Evolutionary conservation across 129 eudicot species (phyloP).

Genomic region (Artemisia argyi): DNA sequence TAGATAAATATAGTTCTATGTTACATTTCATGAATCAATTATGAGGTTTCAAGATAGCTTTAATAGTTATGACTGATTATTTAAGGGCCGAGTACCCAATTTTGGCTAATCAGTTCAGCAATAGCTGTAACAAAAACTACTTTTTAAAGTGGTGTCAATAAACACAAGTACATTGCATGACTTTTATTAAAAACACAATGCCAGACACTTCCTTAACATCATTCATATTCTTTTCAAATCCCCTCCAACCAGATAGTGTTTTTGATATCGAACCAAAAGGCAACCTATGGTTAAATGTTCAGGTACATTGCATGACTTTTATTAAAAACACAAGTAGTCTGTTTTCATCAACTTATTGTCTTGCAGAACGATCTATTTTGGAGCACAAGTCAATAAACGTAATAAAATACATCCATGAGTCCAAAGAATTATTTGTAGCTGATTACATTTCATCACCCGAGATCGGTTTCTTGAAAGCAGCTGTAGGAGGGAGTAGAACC

Average conservation of each 20-base stretch:
- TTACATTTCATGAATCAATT: too few species aligned
- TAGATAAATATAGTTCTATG: too few species aligned
- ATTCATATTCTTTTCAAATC: too few species aligned
- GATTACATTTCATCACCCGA: slow-evolving; percentile 86
- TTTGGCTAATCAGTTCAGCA: too few species aligned
- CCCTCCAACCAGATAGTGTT: slow-evolving; percentile 45
- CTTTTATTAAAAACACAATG: too few species aligned
- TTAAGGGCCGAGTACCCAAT: too few species aligned
- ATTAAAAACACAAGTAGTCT: neutral
- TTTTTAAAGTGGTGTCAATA: too few species aligned
- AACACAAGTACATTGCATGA: too few species aligned
- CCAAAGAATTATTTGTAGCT: slow-evolving; percentile 31
- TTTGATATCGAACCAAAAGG: slow-evolving; percentile 30
- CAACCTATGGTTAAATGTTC: slow-evolving; percentile 71
- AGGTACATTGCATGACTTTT: slow-evolving; percentile 44
- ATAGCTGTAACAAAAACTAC: too few species aligned
- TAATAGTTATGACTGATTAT: too few species aligned
- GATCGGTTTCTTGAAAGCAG: slow-evolving; percentile 78
- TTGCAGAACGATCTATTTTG: slow-evolving; percentile 63
- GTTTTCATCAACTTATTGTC: neutral
- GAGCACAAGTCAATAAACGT: slow-evolving; percentile 44
- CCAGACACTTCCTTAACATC: too few species aligned
- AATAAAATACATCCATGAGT: slow-evolving; percentile 41
- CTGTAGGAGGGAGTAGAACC: slow-evolving; percentile 37
- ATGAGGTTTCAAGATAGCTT: too few species aligned